A percentile compares a stretch with the other conserved stretches of the same genome.
These are phyloP conservation scores for Candida sp. DNA, from an alignment of 1,139 yeast species.

Conservation along the genomic window DNA sequence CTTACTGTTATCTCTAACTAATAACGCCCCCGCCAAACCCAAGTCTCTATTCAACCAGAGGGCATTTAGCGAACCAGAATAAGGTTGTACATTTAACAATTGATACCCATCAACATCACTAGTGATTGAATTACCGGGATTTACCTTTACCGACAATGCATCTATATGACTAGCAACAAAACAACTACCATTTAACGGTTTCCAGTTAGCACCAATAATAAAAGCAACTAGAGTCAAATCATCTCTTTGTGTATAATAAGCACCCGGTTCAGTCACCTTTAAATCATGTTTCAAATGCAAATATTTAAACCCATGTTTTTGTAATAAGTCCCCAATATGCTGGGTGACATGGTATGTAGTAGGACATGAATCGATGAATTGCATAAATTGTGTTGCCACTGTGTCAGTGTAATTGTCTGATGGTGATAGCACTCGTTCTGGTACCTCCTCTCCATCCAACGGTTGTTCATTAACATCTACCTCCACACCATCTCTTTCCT, in stretches of 20 bases:
- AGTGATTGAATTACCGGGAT: conserved; percentile 32
- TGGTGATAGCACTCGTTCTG: no score
- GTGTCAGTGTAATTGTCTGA: conserved; percentile 24
- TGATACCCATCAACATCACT: conserved; percentile 58
- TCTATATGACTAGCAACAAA: conserved; percentile 61
- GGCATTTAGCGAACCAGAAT: conserved; percentile 54
- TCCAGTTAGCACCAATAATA: conserved; percentile 56
- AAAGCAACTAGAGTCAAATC: conserved; percentile 58
- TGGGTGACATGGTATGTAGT: conserved; percentile 60
- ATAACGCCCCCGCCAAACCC: conserved; percentile 62
- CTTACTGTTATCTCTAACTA: conserved; percentile 36
- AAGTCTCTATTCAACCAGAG: conserved; percentile 68
- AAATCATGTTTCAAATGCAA: conserved; percentile 31
- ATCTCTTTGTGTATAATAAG: conserved; percentile 53
- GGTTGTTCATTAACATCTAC: neutral
- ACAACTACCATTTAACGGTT: conserved; percentile 53
- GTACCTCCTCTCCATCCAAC: neutral
- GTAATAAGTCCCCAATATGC: conserved; percentile 38
- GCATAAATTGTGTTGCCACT: conserved; percentile 49
- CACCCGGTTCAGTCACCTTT: conserved; percentile 18
- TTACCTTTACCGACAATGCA: conserved; percentile 53
- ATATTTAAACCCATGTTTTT: conserved; percentile 50
- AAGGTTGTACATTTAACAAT: conserved; percentile 63
- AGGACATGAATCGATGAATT: conserved; percentile 58
- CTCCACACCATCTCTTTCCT: neutral